These are phyloP conservation scores for Mycena belliarum DNA, from an alignment of 768 basidiomycete species.

Conservation along the genomic window DNA sequence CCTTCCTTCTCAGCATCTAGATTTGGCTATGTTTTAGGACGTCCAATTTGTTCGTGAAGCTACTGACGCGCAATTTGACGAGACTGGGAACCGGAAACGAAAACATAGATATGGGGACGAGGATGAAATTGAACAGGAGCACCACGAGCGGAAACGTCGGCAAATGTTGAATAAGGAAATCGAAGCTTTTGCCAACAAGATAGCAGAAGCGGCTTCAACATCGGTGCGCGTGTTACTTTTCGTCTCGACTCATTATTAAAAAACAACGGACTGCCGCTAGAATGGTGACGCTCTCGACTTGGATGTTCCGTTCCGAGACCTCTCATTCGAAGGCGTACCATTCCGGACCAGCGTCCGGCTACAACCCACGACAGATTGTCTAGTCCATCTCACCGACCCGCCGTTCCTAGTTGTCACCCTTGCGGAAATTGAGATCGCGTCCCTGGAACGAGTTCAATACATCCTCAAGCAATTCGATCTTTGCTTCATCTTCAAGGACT, in stretches of 20 bases:
- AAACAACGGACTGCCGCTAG: slow-evolving; percentile 25
- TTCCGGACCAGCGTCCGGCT: slow-evolving; percentile 92
- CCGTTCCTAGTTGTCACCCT: slow-evolving; percentile 97
- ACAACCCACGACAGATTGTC: slow-evolving; percentile 95
- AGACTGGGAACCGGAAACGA: slow-evolving; percentile 98
- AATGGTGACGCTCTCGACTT: slow-evolving; percentile 86
- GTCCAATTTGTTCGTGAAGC: slow-evolving; percentile 99
- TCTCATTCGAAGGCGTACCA: slow-evolving; percentile 96
- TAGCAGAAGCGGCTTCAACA: slow-evolving; percentile 78
- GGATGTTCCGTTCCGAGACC: slow-evolving; percentile 95
- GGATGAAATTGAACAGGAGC: slow-evolving; percentile 98
- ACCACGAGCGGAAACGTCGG: slow-evolving; percentile 90
- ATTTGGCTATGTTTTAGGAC: slow-evolving; percentile 52
- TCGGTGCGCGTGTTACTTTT: slow-evolving; percentile 58
- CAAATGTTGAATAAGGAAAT: slow-evolving; percentile 93
- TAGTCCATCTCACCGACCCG: slow-evolving; percentile 92
- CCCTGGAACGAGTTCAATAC: slow-evolving; percentile 95
- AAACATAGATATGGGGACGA: slow-evolving; percentile 98
- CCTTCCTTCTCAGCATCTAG: not conserved
- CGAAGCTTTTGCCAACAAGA: slow-evolving; percentile 88
- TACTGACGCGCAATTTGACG: slow-evolving; percentile 96
- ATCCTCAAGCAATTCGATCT: slow-evolving; percentile 96
- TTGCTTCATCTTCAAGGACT: slow-evolving; percentile 96
- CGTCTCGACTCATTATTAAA: not conserved
- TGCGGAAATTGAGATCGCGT: slow-evolving; percentile 93